phyloP scores from a whole-genome alignment of 768 basidiomycete genomes.

The Mycena capillaripes region DNA sequence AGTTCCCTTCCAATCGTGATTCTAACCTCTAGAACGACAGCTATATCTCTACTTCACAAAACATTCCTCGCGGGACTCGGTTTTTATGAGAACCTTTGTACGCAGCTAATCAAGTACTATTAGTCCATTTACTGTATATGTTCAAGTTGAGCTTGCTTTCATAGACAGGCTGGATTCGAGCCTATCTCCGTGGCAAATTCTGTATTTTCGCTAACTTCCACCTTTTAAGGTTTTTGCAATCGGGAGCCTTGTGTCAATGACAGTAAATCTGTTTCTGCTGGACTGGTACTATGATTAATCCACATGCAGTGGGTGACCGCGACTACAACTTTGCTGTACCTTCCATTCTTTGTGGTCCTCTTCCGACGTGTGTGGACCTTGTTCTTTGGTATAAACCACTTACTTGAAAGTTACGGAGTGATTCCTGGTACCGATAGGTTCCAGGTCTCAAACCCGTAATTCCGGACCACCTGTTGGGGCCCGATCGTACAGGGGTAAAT shows the following conservation, averaged over 20 bases:
- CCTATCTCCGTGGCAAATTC: too few species aligned
- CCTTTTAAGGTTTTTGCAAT: neutral
- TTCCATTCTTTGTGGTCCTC: neutral
- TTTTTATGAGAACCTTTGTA: slow-evolving; percentile 10
- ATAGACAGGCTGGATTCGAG: too few species aligned
- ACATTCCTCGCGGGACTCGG: slow-evolving; percentile 4
- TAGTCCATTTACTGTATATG: neutral
- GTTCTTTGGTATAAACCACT: too few species aligned
- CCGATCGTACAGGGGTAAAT: too few species aligned
- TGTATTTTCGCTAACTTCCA: neutral
- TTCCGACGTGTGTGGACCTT: neutral
- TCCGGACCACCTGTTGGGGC: too few species aligned
- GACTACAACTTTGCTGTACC: neutral
- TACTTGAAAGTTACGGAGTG: too few species aligned
- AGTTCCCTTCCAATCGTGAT: neutral
- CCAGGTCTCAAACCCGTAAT: too few species aligned
- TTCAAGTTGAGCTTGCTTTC: too few species aligned
- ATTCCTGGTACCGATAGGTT: too few species aligned
- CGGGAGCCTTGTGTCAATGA: neutral
- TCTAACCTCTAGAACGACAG: neutral
- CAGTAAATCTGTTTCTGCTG: neutral
- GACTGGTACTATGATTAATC: neutral
- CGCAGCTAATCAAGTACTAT: neutral
- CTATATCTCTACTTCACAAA: slow-evolving; percentile 19
- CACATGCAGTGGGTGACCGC: neutral